Evolutionary conservation across 2,329 filamentous ascomycete species (phyloP), one percentile per base, ranked within the genome.

Genomic region (Triangularia setosa): DNA sequence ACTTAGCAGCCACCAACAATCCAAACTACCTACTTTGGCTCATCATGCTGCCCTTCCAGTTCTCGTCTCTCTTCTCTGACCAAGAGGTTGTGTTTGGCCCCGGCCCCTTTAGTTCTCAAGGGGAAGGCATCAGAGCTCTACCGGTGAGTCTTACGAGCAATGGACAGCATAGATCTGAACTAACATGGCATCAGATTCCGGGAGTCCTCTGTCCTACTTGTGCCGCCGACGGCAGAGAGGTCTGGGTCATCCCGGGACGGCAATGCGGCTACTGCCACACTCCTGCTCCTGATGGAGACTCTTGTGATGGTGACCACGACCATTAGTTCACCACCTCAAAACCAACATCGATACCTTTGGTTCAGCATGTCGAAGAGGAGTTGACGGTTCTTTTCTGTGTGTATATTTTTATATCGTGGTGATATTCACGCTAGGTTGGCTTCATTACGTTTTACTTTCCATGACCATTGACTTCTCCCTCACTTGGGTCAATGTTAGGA

Each of bases 181-280:
- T 24, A 18, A 63, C 5, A n/a, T 7, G 6, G 2, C 5, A 7
- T 23, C 16, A 67, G 64, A 40, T 69, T 11, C 69, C 69, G 6
- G 69, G 69, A 1, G 64, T 70, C 14, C 66, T 63, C 6, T 70
- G 69, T 25, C 56, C 23, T 1, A 68, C 62, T 4, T 70, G 69
- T 11, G 62, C 65, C 6, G 67, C 63, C 12, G 67, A 68, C 4
- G 69, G 69, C 4, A 52, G 61, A n/a, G 69, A 69, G n/a, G 65
- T 69, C 12, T 70, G 69, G 69, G 68, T 69, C 18, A 64, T 69
- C 23, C 68, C 68, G 2, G 68, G 69, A 3, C 64, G 67, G 5
- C 53, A 64, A 1, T 70, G 69, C 48, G 65, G 67, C 28, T 62
- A 67, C 23, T 70, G 69, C 63, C 58, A 59, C 9, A 69, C 65